A percentile compares a stretch with the other conserved stretches of the same genome.
Evolutionary conservation across 2,329 filamentous ascomycete genomes (phyloP).

Genomic region (Alternaria longipes): DNA sequence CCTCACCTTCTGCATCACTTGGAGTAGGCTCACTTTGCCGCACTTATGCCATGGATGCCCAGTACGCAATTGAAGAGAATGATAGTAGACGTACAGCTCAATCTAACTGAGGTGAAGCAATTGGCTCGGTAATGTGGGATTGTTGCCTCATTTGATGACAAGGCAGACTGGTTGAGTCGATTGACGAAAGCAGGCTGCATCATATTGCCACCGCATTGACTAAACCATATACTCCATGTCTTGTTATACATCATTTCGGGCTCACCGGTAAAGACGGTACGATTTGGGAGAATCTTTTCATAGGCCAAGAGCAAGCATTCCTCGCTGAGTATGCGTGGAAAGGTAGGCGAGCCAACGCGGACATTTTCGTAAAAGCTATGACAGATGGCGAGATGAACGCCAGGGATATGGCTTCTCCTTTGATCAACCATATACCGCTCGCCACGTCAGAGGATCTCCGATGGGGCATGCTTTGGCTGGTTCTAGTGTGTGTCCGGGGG

Average conservation of each 20-base stretch:
- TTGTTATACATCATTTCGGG: slow-evolving; percentile 37
- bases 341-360: slow-evolving; percentile 39
- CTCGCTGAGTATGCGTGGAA: slow-evolving; percentile 40
- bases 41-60: slow-evolving; percentile 19
- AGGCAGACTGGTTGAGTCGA: slow-evolving; percentile 42
- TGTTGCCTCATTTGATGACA: slow-evolving; percentile 36
- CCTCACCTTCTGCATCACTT: slow-evolving; percentile 33
- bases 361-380: slow-evolving; percentile 47
- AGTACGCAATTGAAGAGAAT: slow-evolving; percentile 23
- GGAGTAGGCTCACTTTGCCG: slow-evolving; percentile 29
- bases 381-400: slow-evolving; percentile 52
- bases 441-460: slow-evolving; percentile 64
- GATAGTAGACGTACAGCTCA: slow-evolving; percentile 22
- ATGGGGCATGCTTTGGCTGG: slow-evolving; percentile 57
- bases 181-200: slow-evolving; percentile 41
- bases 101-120: slow-evolving; percentile 39
- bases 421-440: slow-evolving; percentile 56
- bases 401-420: slow-evolving; percentile 49
- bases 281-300: slow-evolving; percentile 46
- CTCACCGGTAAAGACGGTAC: slow-evolving; percentile 48
- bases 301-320: slow-evolving; percentile 41
- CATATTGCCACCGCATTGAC: slow-evolving; percentile 46
- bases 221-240: slow-evolving; percentile 31
- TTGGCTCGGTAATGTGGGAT: slow-evolving; percentile 43
- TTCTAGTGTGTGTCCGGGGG: slow-evolving; percentile 55